These are phyloP conservation scores for Taxillus chinensis DNA, from an alignment of 164 flowering plant genomes.

Conservation along the genomic window DNA sequence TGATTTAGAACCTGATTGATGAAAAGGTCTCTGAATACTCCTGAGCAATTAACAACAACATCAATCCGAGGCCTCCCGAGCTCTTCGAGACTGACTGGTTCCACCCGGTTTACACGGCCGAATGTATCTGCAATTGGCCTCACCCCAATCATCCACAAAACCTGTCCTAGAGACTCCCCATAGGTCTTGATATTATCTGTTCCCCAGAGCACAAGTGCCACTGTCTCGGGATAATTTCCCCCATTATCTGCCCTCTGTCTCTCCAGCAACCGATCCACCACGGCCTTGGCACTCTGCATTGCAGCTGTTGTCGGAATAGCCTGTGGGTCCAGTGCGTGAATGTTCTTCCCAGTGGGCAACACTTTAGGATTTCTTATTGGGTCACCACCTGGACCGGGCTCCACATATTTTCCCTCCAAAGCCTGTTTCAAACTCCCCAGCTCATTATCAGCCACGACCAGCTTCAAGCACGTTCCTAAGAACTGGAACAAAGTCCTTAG, in stretches of 20 bases:
- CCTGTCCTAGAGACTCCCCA: constrained; percentile 94
- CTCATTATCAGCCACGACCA: constrained; percentile 91
- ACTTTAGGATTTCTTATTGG: constrained; percentile 98
- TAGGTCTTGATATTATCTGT: constrained; percentile 97
- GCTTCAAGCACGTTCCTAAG: constrained; percentile 80
- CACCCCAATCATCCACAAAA: constrained; percentile 94
- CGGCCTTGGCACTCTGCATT: constrained; percentile 86
- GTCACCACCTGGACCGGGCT: constrained; percentile 99
- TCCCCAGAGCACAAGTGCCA: constrained; percentile 97
- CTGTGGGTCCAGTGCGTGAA: constrained; percentile 96
- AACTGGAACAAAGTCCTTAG: constrained; percentile 60
- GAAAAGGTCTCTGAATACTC: constrained; percentile 96
- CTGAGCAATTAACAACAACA: constrained; percentile 98
- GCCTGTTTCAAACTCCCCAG: constrained; percentile 91
- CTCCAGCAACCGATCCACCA: constrained; percentile 86
- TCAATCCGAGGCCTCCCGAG: constrained; percentile 97
- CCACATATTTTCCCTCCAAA: constrained; percentile 86
- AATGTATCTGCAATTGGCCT: constrained; percentile 78
- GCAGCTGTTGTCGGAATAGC: constrained; percentile 95
- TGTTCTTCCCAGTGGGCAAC: constrained; percentile 97
- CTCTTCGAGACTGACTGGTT: constrained; percentile 86
- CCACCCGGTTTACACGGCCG: constrained; percentile 92
- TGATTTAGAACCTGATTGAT: constrained; percentile 81
- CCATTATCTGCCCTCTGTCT: constrained; percentile 94
- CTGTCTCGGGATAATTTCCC: constrained; percentile 91